Conservation (phyloP, 148 eudicot species). For the Euryodendron excelsum region DNA sequence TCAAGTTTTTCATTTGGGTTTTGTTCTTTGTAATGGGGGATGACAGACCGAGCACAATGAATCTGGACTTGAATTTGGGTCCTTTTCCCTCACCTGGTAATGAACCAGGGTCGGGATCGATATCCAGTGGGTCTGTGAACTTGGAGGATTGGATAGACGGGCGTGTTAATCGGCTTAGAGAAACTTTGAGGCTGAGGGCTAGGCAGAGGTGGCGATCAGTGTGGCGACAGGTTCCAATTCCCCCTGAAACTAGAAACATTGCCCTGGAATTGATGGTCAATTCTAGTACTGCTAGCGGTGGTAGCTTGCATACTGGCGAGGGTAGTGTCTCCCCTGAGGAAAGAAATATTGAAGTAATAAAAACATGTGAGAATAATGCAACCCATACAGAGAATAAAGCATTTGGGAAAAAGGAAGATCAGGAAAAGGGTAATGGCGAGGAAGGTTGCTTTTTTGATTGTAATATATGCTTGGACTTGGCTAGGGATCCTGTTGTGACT, state of each 20-base stretch:
- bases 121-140: slow-evolving; percentile 35
- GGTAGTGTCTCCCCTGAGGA: slow-evolving; percentile 62
- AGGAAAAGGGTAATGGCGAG: slow-evolving; percentile 43
- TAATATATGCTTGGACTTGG: slow-evolving; percentile 87
- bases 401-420: slow-evolving; percentile 47
- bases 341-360: slow-evolving; percentile 37
- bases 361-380: slow-evolving; percentile 51
- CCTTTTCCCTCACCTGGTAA: slow-evolving; percentile 40
- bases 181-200: slow-evolving; percentile 43
- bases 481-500: slow-evolving; percentile 90
- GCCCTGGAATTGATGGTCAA: slow-evolving; percentile 30
- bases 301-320: slow-evolving; percentile 62
- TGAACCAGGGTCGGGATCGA: slow-evolving; percentile 33
- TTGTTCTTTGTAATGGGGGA: slow-evolving; percentile 55
- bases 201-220: slow-evolving; percentile 61
- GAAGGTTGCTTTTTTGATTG: slow-evolving; percentile 82
- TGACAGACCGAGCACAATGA: slow-evolving; percentile 56
- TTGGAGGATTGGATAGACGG: slow-evolving; percentile 51
- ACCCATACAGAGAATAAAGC: slow-evolving; percentile 34
- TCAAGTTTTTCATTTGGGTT: not conserved
- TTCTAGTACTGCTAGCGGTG: slow-evolving; percentile 27
- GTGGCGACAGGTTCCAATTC: slow-evolving; percentile 40
- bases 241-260: slow-evolving; percentile 37
- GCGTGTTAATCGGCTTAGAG: slow-evolving; percentile 37
- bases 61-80: slow-evolving; percentile 90